Conservation (phyloP, 2,329 filamentous ascomycete genomes). For the Sphaerostilbella broomeana region DNA sequence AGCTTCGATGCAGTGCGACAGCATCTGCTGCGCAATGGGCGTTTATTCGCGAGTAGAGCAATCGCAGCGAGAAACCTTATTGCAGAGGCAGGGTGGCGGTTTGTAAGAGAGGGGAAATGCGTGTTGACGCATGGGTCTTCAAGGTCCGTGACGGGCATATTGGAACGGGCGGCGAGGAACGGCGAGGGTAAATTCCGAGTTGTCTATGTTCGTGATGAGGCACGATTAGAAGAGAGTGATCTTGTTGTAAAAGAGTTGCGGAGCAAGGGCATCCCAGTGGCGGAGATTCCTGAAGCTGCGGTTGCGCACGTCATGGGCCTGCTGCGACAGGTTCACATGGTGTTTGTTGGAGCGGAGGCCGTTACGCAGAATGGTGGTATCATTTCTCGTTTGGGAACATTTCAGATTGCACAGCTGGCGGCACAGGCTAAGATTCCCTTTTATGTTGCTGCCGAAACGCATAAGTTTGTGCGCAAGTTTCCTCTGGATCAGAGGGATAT, state of each 20-base stretch:
- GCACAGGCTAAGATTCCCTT: slow-evolving; percentile 65
- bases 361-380: slow-evolving; percentile 93
- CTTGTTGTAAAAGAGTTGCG: slow-evolving; percentile 66
- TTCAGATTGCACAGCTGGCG: slow-evolving; percentile 79
- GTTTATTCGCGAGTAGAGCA: slow-evolving; percentile 78
- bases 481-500: slow-evolving; percentile 76
- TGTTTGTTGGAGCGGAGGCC: slow-evolving; percentile 69
- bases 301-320: slow-evolving; percentile 70
- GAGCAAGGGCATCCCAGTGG: slow-evolving; percentile 70
- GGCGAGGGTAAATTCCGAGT: slow-evolving; percentile 67
- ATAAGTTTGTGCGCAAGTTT: slow-evolving; percentile 90
- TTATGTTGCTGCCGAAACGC: slow-evolving; percentile 88
- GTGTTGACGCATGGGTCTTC: slow-evolving; percentile 90
- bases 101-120: slow-evolving; percentile 70
- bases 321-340: slow-evolving; percentile 53
- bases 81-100: slow-evolving; percentile 68
- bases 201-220: slow-evolving; percentile 65
- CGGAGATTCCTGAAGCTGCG: slow-evolving; percentile 48
- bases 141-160: slow-evolving; percentile 70
- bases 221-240: slow-evolving; percentile 54
- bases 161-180: slow-evolving; percentile 60
- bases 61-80: slow-evolving; percentile 81
- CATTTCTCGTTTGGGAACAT: slow-evolving; percentile 78
- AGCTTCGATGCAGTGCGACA: slow-evolving; percentile 73
- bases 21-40: slow-evolving; percentile 78